Evolutionary conservation across 2,329 filamentous ascomycete species (phyloP), one percentile per base, ranked within the genome.

Genomic region (Phoma sp.): DNA sequence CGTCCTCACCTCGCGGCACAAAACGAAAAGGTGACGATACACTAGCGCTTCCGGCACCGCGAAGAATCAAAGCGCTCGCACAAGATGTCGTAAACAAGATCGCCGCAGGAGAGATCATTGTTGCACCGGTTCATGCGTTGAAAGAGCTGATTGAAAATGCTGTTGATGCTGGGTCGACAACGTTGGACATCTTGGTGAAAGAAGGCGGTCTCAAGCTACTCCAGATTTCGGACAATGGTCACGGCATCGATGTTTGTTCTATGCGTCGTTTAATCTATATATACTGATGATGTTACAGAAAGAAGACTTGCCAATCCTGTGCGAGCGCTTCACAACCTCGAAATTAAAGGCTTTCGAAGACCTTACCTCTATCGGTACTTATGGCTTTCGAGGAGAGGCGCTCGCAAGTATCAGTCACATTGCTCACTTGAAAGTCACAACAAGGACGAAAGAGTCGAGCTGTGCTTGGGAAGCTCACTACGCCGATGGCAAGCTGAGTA

Each of bases 381-480:
- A 99, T 74, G 95, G 95, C n/a, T 99, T 99, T 71, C 89, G 95
- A 47, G 95, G 95, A 49, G 95, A 99, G 76, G 95, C 95, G 3
- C 79, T 99, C 48, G 95, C 95, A 12, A 98, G 95, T 76, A 99
- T 99, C 74, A 98, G 93, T 71, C 95, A 99, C 73, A 97, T 99
- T 66, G 93, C 96, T 28, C 96, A 99, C 78, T 82, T 99, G 18
- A 92, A 89, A 4, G 92, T 99, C 36, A 98, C 93, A 1, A 99
- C 96, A 7, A 96, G 92, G 74, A 98, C 93, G 1, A 89, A 90
- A 53, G 87, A 92, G 36, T 96, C 93, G 0, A 88, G 86, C 63
- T 90, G 92, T 75, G 95, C 95, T 14, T 99, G 91, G 90, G 88
- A 91, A 71, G 93, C 93, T 18, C 87, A 91, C 62, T 99, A 96